Evolutionary conservation across 495 filamentous ascomycete genomes (phyloP).

Genomic region (Bathelium albidoporum): DNA sequence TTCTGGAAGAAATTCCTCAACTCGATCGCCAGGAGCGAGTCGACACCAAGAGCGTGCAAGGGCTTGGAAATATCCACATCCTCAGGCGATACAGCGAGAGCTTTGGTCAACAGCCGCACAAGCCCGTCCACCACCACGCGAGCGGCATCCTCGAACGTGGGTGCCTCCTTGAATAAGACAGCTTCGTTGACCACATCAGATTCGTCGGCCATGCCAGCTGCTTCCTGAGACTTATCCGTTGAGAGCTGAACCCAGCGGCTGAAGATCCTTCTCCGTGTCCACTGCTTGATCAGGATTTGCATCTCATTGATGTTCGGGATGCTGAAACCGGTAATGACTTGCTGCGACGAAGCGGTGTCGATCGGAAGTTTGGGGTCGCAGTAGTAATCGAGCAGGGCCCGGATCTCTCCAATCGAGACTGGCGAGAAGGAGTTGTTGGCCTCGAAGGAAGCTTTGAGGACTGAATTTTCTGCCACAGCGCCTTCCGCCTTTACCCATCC

Average conservation of each 20-base stretch:
- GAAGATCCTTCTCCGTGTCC: neutral
- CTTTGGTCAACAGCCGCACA: neutral
- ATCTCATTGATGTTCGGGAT: neutral
- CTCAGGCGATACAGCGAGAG: neutral
- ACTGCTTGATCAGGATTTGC: neutral
- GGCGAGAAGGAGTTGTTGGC: neutral
- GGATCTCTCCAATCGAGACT: neutral
- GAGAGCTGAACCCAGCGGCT: neutral
- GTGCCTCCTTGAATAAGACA: neutral
- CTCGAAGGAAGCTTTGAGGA: neutral
- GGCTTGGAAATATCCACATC: neutral
- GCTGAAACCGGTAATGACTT: neutral
- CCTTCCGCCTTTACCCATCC: slow-evolving; percentile 5
- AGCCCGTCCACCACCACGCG: neutral
- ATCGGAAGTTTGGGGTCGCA: neutral
- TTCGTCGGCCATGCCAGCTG: neutral
- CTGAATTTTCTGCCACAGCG: neutral
- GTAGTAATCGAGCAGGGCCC: slow-evolving; percentile 11
- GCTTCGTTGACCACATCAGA: neutral
- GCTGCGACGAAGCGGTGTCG: neutral
- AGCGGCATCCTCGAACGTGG: neutral
- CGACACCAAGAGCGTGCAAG: neutral
- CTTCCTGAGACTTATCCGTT: neutral
- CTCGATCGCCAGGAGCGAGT: slow-evolving; percentile 5
- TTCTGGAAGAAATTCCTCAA: slow-evolving; percentile 8